Evolutionary conservation across 1,139 yeast species (phyloP).

Genomic region (Debaryomyces subglobosus): DNA sequence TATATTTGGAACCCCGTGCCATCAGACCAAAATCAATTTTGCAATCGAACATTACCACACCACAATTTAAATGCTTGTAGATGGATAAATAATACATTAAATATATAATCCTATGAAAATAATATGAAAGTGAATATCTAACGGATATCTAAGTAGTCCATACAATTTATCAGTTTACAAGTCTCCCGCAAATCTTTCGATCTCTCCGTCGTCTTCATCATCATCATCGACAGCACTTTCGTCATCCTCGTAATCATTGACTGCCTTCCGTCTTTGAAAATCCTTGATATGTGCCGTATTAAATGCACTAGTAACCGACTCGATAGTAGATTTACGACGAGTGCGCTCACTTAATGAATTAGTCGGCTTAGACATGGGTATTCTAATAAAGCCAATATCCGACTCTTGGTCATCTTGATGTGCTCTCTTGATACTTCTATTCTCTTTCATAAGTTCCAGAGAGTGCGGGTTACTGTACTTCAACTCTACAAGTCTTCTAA

Average conservation of each 20-base stretch:
- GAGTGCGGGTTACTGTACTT: constrained; percentile 23
- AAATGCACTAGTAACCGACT: constrained; percentile 59
- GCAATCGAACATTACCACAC: too few relatives aligned
- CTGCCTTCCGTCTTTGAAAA: constrained; percentile 68
- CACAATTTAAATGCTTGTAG: too few relatives aligned
- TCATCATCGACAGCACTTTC: constrained; percentile 47
- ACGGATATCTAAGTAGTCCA: not conserved
- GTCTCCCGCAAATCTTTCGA: too few relatives aligned
- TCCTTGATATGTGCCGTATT: constrained; percentile 86
- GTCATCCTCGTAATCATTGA: constrained; percentile 36
- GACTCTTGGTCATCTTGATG: constrained; percentile 15
- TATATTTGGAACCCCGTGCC: too few relatives aligned
- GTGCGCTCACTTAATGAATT: constrained; percentile 13
- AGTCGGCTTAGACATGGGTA: constrained; percentile 7
- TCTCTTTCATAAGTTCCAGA: not conserved
- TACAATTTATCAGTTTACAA: not conserved
- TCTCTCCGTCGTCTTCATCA: not conserved
- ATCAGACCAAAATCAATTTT: too few relatives aligned
- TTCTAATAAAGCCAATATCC: constrained; percentile 14
- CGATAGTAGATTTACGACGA: constrained; percentile 38
- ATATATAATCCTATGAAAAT: not conserved
- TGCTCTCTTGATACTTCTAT: not conserved
- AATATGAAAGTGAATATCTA: too few relatives aligned
- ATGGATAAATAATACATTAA: not conserved
- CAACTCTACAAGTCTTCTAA: constrained; percentile 42